Percentiles rank a stretch among this genome's conserved stretches.
Conservation (phyloP, 1,139 yeast genomes). For the Yamadazyma mexicana region DNA sequence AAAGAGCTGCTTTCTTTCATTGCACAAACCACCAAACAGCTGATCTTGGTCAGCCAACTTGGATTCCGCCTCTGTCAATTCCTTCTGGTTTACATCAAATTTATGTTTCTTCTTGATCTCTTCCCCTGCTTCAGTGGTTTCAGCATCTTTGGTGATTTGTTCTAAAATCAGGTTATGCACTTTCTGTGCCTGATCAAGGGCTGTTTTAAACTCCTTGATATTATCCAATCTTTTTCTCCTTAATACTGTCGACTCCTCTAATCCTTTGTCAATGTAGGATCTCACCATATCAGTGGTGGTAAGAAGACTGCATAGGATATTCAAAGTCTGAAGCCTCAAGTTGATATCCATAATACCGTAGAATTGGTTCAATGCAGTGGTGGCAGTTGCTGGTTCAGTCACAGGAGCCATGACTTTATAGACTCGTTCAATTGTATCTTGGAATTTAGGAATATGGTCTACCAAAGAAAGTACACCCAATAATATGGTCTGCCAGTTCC, state of each 20-base stretch:
- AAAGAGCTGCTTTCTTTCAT: conserved; percentile 39
- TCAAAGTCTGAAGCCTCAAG: conserved; percentile 52
- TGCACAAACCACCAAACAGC: conserved; percentile 48
- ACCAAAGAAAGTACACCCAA: conserved; percentile 69
- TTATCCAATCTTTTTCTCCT: conserved; percentile 71
- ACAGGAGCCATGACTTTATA: conserved; percentile 59
- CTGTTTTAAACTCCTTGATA: conserved; percentile 57
- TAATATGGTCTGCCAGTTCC: conserved; percentile 79
- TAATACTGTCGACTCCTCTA: conserved; percentile 62
- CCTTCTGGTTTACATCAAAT: conserved; percentile 33
- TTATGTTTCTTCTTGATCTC: conserved; percentile 23
- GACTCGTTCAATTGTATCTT: conserved; percentile 44
- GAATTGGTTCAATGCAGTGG: conserved; percentile 52
- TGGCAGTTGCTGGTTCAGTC: conserved; percentile 48
- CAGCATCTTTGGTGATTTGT: conserved; percentile 14
- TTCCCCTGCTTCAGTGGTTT: conserved; percentile 17
- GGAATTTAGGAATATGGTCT: conserved; percentile 58
- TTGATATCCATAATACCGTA: conserved; percentile 47
- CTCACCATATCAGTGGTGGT: conserved; percentile 62
- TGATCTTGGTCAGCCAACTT: conserved; percentile 46
- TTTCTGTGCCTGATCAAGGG: conserved; percentile 51
- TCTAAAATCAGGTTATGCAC: conserved; percentile 41
- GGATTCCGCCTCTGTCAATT: conserved; percentile 52
- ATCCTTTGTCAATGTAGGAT: conserved; percentile 62
- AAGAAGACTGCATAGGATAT: conserved; percentile 57